Percentiles rank a stretch among this genome's conserved stretches.
phyloP scores from a whole-genome alignment of 1,284 basidiomycete genomes.

The Pseudozyma hubeiensis region DNA sequence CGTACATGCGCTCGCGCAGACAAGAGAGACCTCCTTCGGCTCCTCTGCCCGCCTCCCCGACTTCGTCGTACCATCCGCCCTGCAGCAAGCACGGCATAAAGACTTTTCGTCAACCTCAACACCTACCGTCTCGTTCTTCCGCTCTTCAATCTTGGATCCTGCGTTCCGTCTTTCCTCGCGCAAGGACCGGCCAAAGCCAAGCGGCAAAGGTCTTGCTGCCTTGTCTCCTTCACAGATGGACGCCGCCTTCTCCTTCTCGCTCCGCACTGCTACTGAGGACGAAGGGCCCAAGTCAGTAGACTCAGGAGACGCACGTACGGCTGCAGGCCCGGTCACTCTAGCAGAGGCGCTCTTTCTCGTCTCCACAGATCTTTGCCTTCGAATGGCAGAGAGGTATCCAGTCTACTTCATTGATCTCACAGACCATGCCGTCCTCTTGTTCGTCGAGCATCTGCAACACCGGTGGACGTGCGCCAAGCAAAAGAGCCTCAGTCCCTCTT shows the following conservation, averaged over 20 bases:
- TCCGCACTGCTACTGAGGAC: background rate
- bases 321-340: constrained; percentile 7
- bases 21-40: constrained; percentile 35
- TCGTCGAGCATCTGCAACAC: constrained; percentile 34
- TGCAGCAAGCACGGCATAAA: background rate
- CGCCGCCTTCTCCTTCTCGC: constrained; percentile 10
- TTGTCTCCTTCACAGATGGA: constrained; percentile 23
- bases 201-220: constrained; percentile 20
- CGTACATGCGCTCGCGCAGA: constrained; percentile 42
- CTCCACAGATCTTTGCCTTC: constrained; percentile 28
- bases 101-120: background rate
- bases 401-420: constrained; percentile 28
- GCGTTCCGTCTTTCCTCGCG: constrained; percentile 36
- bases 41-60: constrained; percentile 28
- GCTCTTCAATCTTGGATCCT: constrained; percentile 2
- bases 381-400: constrained; percentile 20
- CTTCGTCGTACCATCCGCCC: constrained; percentile 25
- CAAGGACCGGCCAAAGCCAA: constrained; percentile 39
- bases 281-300: background rate
- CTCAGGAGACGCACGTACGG: background rate
- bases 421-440: constrained; percentile 26
- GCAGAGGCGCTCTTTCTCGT: constrained; percentile 29
- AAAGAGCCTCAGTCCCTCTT: constrained; percentile 1
- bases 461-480: constrained; percentile 41
- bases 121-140: constrained; percentile 26